Percentiles rank a stretch among this genome's conserved stretches.
phyloP scores from a whole-genome alignment of 140 eudicot genomes.

The Anethum foeniculum region DNA sequence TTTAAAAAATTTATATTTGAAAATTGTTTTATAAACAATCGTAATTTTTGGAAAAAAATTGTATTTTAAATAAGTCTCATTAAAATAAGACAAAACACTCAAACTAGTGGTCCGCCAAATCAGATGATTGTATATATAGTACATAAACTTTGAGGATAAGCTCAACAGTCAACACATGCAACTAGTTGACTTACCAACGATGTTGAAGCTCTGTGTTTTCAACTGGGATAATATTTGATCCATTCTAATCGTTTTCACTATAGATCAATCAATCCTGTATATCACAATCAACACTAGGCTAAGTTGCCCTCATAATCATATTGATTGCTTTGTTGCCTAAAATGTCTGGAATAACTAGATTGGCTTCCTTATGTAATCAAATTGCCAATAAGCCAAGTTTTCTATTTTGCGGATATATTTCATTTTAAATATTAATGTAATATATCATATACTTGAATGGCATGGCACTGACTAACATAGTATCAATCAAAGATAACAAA shows the following conservation, averaged over 20 bases:
- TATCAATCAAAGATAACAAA: not conserved
- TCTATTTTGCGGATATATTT: not conserved
- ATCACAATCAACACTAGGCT: slow-evolving; percentile 1
- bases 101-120: too few species aligned
- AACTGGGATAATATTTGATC: slow-evolving; percentile 1
- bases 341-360: not conserved
- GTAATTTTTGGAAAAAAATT: too few species aligned
- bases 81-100: too few species aligned
- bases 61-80: too few species aligned
- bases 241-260: not conserved
- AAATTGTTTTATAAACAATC: too few species aligned
- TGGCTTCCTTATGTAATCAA: not conserved
- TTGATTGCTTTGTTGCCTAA: not conserved
- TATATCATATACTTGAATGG: not conserved
- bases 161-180: too few species aligned
- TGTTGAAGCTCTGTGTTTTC: slow-evolving; percentile 20
- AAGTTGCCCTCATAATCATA: not conserved
- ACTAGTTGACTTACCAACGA: too few species aligned
- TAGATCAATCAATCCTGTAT: not conserved
- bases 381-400: not conserved
- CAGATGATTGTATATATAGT: too few species aligned
- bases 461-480: not conserved
- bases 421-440: too few species aligned
- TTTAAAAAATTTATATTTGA: too few species aligned
- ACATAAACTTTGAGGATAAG: too few species aligned